Evolutionary conservation across 805 yeast species (phyloP).

Genomic region (Starmerella apis): DNA sequence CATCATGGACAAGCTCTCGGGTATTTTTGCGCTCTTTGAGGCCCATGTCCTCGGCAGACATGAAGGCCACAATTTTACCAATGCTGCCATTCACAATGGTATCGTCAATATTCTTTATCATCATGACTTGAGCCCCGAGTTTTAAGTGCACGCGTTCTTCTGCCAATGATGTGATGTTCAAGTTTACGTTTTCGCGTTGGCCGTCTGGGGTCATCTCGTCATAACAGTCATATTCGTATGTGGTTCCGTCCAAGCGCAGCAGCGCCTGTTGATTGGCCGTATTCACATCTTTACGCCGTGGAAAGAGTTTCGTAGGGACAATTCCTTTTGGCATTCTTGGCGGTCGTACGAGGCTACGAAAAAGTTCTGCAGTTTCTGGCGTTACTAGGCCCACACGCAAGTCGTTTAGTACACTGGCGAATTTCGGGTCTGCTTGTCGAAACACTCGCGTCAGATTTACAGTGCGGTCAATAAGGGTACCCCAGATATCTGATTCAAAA

Average conservation of each 20-base stretch:
- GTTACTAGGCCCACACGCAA: conserved; percentile 63
- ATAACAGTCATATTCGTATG: conserved; percentile 37
- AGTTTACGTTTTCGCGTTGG: conserved; percentile 20
- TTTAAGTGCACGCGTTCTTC: conserved; percentile 53
- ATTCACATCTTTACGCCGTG: conserved; percentile 80
- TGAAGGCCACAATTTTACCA: conserved; percentile 60
- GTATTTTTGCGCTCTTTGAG: neutral
- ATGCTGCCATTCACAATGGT: conserved; percentile 81
- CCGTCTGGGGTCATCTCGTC: conserved; percentile 32
- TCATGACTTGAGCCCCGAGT: conserved; percentile 89
- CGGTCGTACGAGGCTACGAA: conserved; percentile 50
- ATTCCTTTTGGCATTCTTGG: conserved; percentile 56
- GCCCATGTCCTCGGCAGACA: conserved; percentile 19
- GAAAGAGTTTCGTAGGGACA: conserved; percentile 78
- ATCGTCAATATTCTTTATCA: conserved; percentile 69
- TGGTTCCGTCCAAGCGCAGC: conserved; percentile 40
- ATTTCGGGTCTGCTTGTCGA: conserved; percentile 67
- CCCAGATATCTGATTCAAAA: conserved; percentile 70
- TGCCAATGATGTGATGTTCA: conserved; percentile 55
- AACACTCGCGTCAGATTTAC: conserved; percentile 69
- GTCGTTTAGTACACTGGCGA: conserved; percentile 70
- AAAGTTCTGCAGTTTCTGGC: conserved; percentile 39
- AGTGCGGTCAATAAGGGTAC: conserved; percentile 48
- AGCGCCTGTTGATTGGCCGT: conserved; percentile 53
- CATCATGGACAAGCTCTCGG: neutral